Percentiles rank a stretch among this genome's conserved stretches.
Conservation (phyloP, 352 stramenopile species). For the Phytopythium helicoides region DNA sequence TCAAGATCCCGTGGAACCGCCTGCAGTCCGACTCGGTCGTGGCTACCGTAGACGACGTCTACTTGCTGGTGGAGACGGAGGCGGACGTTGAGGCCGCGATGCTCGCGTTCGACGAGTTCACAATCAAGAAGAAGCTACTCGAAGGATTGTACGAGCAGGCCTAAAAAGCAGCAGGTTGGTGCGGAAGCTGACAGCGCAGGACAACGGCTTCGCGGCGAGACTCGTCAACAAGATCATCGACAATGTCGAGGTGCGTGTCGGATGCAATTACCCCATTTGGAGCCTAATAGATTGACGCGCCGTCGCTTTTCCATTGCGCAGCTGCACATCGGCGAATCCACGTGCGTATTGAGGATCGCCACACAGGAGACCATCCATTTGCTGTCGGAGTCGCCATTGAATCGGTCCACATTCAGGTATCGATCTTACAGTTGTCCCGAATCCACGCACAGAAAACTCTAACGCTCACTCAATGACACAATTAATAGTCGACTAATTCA, state of each 20-base stretch:
- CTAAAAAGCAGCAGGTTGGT: constrained; percentile 55
- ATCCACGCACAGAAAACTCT: neutral
- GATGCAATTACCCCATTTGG: neutral
- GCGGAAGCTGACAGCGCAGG: constrained; percentile 17
- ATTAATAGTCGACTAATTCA: constrained; percentile 75
- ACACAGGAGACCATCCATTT: constrained; percentile 80
- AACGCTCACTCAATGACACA: neutral
- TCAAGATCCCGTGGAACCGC: constrained; percentile 90
- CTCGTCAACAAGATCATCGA: constrained; percentile 89
- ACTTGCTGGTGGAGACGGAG: constrained; percentile 74
- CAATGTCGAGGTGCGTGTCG: constrained; percentile 65
- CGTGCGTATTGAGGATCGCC: constrained; percentile 75
- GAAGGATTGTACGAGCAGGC: constrained; percentile 76
- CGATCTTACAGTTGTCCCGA: neutral
- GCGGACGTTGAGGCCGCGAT: constrained; percentile 80
- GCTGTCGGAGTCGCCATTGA: constrained; percentile 79
- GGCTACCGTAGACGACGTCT: constrained; percentile 85
- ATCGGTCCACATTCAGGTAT: constrained; percentile 73
- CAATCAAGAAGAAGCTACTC: constrained; percentile 82
- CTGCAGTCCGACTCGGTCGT: constrained; percentile 87
- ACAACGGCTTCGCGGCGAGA: constrained; percentile 73
- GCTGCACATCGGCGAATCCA: constrained; percentile 87
- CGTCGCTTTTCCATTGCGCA: constrained; percentile 8
- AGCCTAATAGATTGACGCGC: neutral
- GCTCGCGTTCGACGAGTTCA: constrained; percentile 73